Evolutionary conservation across 805 yeast species (phyloP).

Genomic region (Lachancea sp.): DNA sequence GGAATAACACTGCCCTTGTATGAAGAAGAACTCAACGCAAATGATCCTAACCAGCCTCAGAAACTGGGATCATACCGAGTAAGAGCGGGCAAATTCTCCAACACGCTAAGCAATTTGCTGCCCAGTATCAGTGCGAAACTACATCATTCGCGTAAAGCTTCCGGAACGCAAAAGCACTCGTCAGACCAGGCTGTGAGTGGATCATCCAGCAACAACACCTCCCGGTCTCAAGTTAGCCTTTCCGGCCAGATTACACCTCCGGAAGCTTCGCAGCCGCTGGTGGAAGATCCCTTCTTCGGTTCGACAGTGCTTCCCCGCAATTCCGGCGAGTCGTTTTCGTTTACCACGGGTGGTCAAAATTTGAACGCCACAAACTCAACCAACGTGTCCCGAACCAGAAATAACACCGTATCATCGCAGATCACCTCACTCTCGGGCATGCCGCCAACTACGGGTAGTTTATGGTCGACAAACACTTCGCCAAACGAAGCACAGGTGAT

Average conservation of each 20-base stretch:
- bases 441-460: slow-evolving; percentile 19
- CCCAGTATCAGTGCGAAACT: slow-evolving; percentile 34
- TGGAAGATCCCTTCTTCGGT: slow-evolving; percentile 19
- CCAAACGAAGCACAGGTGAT: slow-evolving; percentile 13
- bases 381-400: slow-evolving; percentile 29
- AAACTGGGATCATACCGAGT: slow-evolving; percentile 32
- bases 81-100: slow-evolving; percentile 31
- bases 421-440: slow-evolving; percentile 30
- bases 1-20: slow-evolving; percentile 32
- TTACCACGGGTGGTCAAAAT: slow-evolving; percentile 7
- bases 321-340: slow-evolving; percentile 29
- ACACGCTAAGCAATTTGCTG: slow-evolving; percentile 29
- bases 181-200: slow-evolving; percentile 10
- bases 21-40: slow-evolving; percentile 23
- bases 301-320: slow-evolving; percentile 17
- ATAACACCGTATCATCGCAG: slow-evolving; percentile 32
- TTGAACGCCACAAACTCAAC: slow-evolving; percentile 14
- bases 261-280: neutral
- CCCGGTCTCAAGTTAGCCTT: slow-evolving; percentile 15
- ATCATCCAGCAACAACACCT: slow-evolving; percentile 14
- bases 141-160: slow-evolving; percentile 23
- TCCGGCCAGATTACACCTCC: slow-evolving; percentile 26
- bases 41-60: slow-evolving; percentile 22
- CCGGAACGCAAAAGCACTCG: slow-evolving; percentile 9
- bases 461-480: slow-evolving; percentile 24